These are phyloP conservation scores for Mycena haematopus DNA, from an alignment of 768 basidiomycete genomes.

Conservation along the genomic window DNA sequence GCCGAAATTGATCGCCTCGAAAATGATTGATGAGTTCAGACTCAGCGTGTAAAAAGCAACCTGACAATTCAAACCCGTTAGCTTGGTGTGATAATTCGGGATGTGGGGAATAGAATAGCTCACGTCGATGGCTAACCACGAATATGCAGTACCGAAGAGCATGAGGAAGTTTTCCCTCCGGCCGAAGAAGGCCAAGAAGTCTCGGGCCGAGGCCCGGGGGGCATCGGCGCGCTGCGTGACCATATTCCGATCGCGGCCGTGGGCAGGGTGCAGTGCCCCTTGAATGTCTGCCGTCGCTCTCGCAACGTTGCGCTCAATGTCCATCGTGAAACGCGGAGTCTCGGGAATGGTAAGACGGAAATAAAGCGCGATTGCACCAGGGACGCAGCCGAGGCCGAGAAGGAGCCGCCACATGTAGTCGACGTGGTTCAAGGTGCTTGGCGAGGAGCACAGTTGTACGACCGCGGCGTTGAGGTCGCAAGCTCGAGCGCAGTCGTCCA, in stretches of 20 bases:
- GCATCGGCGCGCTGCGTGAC: constrained; percentile 62
- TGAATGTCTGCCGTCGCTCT: constrained; percentile 78
- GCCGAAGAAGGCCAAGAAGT: constrained; percentile 73
- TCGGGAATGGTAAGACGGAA: constrained; percentile 94
- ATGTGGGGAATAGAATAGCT: constrained; percentile 35
- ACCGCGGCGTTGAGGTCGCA: constrained; percentile 20
- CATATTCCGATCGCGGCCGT: constrained; percentile 17
- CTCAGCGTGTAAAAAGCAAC: constrained; percentile 90
- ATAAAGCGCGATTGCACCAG: constrained; percentile 83
- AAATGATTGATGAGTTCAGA: constrained; percentile 80
- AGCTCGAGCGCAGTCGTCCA: not conserved
- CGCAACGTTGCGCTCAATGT: constrained; percentile 83
- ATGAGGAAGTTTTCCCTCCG: constrained; percentile 81
- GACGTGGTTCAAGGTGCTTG: constrained; percentile 46
- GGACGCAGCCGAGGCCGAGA: constrained; percentile 87
- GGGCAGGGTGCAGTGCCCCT: constrained; percentile 52
- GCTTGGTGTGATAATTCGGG: not conserved
- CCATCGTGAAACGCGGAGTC: constrained; percentile 91
- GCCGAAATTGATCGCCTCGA: constrained; percentile 78
- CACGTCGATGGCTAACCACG: constrained; percentile 90
- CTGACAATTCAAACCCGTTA: constrained; percentile 36
- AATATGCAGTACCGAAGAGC: constrained; percentile 77
- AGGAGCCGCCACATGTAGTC: constrained; percentile 88
- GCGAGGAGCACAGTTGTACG: not conserved
- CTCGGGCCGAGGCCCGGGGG: constrained; percentile 69